A percentile compares a stretch with the other conserved stretches of the same genome.
Evolutionary conservation across 345 rosid species (phyloP).

Genomic region (Abelmoschus esculentus): DNA sequence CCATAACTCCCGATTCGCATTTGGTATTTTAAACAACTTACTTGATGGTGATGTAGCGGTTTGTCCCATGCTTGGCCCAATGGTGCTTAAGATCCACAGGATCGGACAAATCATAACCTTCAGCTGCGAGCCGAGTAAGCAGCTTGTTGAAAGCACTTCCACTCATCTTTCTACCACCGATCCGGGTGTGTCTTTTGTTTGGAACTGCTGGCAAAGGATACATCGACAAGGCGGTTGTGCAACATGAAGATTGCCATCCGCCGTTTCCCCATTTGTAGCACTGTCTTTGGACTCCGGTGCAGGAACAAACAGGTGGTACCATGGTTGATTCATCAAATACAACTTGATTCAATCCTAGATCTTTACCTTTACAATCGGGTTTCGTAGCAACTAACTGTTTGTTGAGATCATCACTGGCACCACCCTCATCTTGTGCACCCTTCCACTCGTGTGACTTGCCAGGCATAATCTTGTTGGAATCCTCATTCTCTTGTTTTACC

Average conservation of each 20-base stretch:
- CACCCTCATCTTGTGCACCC: slow-evolving; percentile 36
- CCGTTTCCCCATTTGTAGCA: slow-evolving; percentile 99
- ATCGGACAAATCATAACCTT: slow-evolving; percentile 60
- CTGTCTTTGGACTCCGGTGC: slow-evolving; percentile 80
- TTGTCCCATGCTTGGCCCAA: slow-evolving; percentile 76
- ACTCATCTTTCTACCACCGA: slow-evolving; percentile 97
- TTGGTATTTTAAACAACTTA: slow-evolving; percentile 5
- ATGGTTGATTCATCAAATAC: slow-evolving; percentile 89
- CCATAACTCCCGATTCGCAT: not conserved
- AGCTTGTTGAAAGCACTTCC: slow-evolving; percentile 97
- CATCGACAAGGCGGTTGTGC: slow-evolving; percentile 86
- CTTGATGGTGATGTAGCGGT: slow-evolving; percentile 51
- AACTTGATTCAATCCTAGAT: slow-evolving; percentile 80
- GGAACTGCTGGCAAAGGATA: slow-evolving; percentile 83
- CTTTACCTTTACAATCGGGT: slow-evolving; percentile 82
- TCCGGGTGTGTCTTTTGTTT: slow-evolving; percentile 85
- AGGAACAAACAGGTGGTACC: slow-evolving; percentile 90
- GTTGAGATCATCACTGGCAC: slow-evolving; percentile 35
- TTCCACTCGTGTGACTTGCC: slow-evolving; percentile 55
- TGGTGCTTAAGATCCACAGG: slow-evolving; percentile 67
- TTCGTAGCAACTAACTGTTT: slow-evolving; percentile 44
- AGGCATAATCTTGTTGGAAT: slow-evolving; percentile 53
- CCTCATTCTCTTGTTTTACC: slow-evolving; percentile 71
- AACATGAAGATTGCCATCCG: slow-evolving; percentile 98
- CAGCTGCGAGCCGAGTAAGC: slow-evolving; percentile 83